Base-by-base conservation (phyloP, 2,329 filamentous ascomycete genomes). In the Pseudogymnoascus pannorum region DNA sequence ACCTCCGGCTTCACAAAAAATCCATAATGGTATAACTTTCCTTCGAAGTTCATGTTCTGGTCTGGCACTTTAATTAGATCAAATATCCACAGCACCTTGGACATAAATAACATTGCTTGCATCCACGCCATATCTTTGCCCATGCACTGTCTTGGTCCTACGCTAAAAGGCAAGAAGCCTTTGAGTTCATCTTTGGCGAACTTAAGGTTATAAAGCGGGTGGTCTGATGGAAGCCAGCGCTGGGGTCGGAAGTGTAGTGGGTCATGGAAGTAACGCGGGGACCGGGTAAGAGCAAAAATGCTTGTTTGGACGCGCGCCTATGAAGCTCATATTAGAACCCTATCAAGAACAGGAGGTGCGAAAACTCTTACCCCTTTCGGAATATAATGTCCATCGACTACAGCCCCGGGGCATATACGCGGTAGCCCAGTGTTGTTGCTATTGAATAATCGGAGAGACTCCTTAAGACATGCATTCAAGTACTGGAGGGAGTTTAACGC, bases 391-490 rank as follows among this genome's bases (percentile, higher is more conserved):
- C 62, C 63, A 16, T 31, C 20, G 14, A 65, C 54, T 9, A 40
- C 40, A 9, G 11, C 36, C 16, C 63, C 63, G 5, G 63, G 62
- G 14, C 40, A 18, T 5, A n/a, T 8, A 7, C 63, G 51, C n/a
- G 60, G 22, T n/a, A 62, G 24, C 1, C 9, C 16, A 16, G 12
- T 62, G 11, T 71, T 68, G 2, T 69, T 69, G 1, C 72, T 69
- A 5, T 75, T 74, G 64, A 69, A 73, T 5, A 72, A 59, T 3
- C 74, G 66, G 2, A 76, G 67, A 1, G 62, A 67, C 62, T 76
- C 75, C 11, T 72, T 64, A 2, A 77, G 62, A n/a, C 72, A 69
- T 5, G 74, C 74, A 20, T 68, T 58, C 7, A 76, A 66, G 59
- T 76, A 76, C 5, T 64, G 61, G 4, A 73, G 62, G n/a, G n/a